Evolutionary conservation across 805 yeast species (phyloP).

Genomic region (Starmera pachycereana): DNA sequence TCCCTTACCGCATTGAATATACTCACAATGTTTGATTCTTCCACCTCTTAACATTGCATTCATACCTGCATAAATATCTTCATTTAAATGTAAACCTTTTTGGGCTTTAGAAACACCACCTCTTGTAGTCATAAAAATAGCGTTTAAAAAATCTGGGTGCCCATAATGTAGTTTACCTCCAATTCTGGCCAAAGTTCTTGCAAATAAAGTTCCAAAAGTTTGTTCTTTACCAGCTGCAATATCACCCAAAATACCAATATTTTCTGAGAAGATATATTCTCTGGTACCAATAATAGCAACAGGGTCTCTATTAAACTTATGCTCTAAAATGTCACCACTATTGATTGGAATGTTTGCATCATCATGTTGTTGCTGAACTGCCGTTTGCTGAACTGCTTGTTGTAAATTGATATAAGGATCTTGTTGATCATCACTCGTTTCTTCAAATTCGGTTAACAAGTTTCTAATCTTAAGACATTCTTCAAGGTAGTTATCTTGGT

Average conservation of each 20-base stretch:
- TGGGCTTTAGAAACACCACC: constrained; percentile 87
- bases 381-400: constrained; percentile 15
- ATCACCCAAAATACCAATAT: constrained; percentile 73
- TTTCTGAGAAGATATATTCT: constrained; percentile 77
- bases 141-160: constrained; percentile 75
- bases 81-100: constrained; percentile 72
- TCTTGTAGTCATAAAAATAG: constrained; percentile 69
- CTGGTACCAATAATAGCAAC: constrained; percentile 81
- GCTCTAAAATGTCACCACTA: constrained; percentile 13
- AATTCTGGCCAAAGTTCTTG: constrained; percentile 70
- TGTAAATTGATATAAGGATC: constrained; percentile 45
- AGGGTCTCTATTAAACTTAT: constrained; percentile 28
- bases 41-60: constrained; percentile 72
- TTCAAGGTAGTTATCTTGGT: constrained; percentile 74
- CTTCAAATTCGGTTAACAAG: constrained; percentile 70
- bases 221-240: constrained; percentile 86
- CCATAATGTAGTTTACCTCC: constrained; percentile 84
- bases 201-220: constrained; percentile 77
- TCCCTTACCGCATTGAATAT: constrained; percentile 80
- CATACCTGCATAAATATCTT: constrained; percentile 83
- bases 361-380: background rate
- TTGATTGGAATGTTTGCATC: constrained; percentile 12
- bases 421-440: constrained; percentile 17
- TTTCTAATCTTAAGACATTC: constrained; percentile 71
- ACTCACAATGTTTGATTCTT: constrained; percentile 75